Evolutionary conservation across 129 eudicot species (phyloP), one percentile per base, ranked within the genome.

Genomic region (Chrysanthemum makinoi): DNA sequence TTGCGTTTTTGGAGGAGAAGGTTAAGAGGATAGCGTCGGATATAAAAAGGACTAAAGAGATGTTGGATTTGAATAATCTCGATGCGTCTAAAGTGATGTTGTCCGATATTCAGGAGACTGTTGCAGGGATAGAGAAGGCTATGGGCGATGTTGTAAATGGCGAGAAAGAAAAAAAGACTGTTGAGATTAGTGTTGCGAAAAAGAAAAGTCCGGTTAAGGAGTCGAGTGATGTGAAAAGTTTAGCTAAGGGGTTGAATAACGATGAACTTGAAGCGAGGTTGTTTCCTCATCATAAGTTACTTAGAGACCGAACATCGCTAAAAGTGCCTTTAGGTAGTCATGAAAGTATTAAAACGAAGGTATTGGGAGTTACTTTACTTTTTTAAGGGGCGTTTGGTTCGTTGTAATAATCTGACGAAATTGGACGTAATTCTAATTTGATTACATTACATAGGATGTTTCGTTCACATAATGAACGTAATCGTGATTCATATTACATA

Each of bases 91-190:
- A 94, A 77, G 71, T 79, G 78, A 90, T 90, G 69, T 80, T 94
- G 46, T 84, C 91, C 0, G 94, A 87, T 75, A 94, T 94, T 79
- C 99, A 94, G 61, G 89, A 87, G 66, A 90, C 93, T 24, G 93
- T 94, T 54, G 90, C 94, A 2, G 99, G 99, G 58, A 90, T 94
- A 26, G 99, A 94, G 81, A 90, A 90, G 82, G 97, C 92, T 2
- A 87, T 94, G 91, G 89, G 82, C 14, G 77, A 81, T 87, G 99
- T 86, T 72, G 80, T 70, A 2, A 68, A 50, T 69, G 79, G 19
- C 56, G 87, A 63, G 47, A 83, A 68, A 46, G 72, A 70, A 10
- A 84, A 75, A 77, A 20, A 16, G 57, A 43, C 15, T 13, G 55
- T 43, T 48, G 72, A 62, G 72, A 22, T 62, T 33, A 33, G 11